Conservation (phyloP, 768 basidiomycete species). For the Fistulinella prunicolor region DNA sequence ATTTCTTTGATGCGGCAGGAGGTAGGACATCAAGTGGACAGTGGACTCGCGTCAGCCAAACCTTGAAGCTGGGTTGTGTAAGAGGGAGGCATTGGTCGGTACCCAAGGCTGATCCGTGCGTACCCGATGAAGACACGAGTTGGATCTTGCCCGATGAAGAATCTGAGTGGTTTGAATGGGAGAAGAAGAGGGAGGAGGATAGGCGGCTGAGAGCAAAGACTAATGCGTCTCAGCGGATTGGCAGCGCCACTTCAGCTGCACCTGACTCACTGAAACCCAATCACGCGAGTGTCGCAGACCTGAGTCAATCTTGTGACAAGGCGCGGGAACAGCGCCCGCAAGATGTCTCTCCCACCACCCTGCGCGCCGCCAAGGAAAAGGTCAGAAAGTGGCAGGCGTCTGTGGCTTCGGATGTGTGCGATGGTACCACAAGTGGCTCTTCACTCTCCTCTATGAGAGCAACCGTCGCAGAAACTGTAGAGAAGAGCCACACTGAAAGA, state of each 20-base stretch:
- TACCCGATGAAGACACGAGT: conserved; percentile 24
- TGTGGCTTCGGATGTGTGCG: conserved; percentile 21
- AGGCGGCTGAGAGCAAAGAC: conserved; percentile 18
- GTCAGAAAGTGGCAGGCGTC: conserved; percentile 36
- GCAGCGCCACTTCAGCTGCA: neutral
- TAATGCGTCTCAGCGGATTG: conserved; percentile 9
- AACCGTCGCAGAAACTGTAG: neutral
- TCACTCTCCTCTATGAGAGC: conserved; percentile 8
- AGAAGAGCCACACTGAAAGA: conserved; percentile 19
- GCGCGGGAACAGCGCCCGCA: conserved; percentile 5
- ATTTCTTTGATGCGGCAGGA: conserved; percentile 35
- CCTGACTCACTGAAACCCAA: conserved; percentile 6
- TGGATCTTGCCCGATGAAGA: conserved; percentile 46
- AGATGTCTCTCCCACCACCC: conserved; percentile 24
- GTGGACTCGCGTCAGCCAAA: conserved; percentile 43
- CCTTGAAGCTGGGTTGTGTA: conserved; percentile 41
- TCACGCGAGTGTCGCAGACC: neutral
- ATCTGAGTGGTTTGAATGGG: conserved; percentile 48
- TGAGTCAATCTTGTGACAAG: neutral
- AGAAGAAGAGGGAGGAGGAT: conserved; percentile 29
- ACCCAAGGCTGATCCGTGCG: conserved; percentile 20
- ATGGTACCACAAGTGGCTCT: neutral
- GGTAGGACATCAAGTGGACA: conserved; percentile 43
- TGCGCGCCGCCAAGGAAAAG: conserved; percentile 34
- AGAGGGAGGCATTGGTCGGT: conserved; percentile 33